phyloP scores from a whole-genome alignment of 148 eudicot species.

The Fagopyrum tataricum region DNA sequence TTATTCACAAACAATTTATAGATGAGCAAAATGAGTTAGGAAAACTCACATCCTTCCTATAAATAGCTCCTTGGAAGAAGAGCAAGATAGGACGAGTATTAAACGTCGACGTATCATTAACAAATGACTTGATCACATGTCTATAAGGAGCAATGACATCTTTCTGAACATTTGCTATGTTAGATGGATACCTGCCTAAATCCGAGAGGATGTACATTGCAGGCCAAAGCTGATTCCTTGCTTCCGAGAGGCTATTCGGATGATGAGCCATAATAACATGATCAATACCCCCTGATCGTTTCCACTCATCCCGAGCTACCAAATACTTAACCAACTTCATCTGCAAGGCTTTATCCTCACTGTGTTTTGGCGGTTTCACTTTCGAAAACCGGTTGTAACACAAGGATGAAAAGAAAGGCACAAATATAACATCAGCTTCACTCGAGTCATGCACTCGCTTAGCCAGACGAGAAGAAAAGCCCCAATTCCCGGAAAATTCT shows the following conservation, averaged over 20 bases:
- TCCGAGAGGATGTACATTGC: constrained; percentile 77
- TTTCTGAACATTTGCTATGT: constrained; percentile 78
- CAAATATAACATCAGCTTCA: constrained; percentile 84
- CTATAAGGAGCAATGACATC: constrained; percentile 92
- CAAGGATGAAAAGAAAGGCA: constrained; percentile 88
- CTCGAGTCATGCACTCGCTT: constrained; percentile 65
- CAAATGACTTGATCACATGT: constrained; percentile 55
- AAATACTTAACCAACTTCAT: constrained; percentile 61
- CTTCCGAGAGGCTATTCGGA: constrained; percentile 79
- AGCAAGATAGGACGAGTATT: constrained; percentile 75
- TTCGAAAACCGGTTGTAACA: constrained; percentile 62
- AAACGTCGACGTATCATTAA: constrained; percentile 57
- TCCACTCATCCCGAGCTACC: constrained; percentile 76
- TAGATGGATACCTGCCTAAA: constrained; percentile 92
- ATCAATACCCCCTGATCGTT: constrained; percentile 78
- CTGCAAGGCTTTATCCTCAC: constrained; percentile 47
- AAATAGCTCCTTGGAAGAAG: constrained; percentile 88
- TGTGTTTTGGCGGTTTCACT: constrained; percentile 30
- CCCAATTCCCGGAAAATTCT: constrained; percentile 31
- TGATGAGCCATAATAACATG: constrained; percentile 88
- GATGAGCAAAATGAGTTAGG: not conserved
- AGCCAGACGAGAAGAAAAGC: constrained; percentile 42
- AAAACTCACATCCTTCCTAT: constrained; percentile 81
- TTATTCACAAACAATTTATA: not conserved
- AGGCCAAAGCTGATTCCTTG: constrained; percentile 79